phyloP scores from a whole-genome alignment of 2,329 filamentous ascomycete species.

The Cercospora brassicicola region DNA sequence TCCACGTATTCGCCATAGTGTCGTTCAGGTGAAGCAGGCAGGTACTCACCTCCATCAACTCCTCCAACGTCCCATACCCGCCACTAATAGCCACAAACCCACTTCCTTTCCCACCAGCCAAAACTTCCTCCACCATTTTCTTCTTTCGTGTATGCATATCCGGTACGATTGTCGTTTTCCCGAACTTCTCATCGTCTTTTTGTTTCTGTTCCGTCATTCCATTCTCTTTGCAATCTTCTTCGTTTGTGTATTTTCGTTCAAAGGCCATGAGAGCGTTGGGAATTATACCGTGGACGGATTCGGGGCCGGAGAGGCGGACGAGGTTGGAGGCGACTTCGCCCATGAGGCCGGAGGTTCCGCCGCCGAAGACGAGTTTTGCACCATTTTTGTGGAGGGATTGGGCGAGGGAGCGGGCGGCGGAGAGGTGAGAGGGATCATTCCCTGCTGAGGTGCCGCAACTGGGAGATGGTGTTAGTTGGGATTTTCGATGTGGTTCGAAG shows the following conservation, averaged over 20 bases:
- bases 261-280: conserved; percentile 70
- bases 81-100: conserved; percentile 88
- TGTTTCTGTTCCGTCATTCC: conserved; percentile 42
- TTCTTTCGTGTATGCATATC: conserved; percentile 97
- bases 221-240: conserved; percentile 31
- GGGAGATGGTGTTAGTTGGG: conserved; percentile 4
- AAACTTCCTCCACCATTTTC: conserved; percentile 86
- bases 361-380: conserved; percentile 86
- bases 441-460: conserved; percentile 83
- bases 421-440: conserved; percentile 69
- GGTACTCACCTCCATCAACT: conserved; percentile 73
- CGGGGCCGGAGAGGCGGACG: conserved; percentile 75
- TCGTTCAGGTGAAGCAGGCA: too few relatives aligned
- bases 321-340: conserved; percentile 88
- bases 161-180: conserved; percentile 81
- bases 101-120: conserved; percentile 75
- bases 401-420: conserved; percentile 74
- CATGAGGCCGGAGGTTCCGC: conserved; percentile 91
- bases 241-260: conserved; percentile 40
- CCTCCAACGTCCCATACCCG: conserved; percentile 92
- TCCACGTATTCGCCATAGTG: too few relatives aligned
- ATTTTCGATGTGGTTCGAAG: too few relatives aligned
- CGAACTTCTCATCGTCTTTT: conserved; percentile 67
- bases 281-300: conserved; percentile 87
- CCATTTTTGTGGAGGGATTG: conserved; percentile 70